Evolutionary conservation across 371 early-diverging fungal genomes (phyloP).

Genomic region (Choanephora cucurbitarum): DNA sequence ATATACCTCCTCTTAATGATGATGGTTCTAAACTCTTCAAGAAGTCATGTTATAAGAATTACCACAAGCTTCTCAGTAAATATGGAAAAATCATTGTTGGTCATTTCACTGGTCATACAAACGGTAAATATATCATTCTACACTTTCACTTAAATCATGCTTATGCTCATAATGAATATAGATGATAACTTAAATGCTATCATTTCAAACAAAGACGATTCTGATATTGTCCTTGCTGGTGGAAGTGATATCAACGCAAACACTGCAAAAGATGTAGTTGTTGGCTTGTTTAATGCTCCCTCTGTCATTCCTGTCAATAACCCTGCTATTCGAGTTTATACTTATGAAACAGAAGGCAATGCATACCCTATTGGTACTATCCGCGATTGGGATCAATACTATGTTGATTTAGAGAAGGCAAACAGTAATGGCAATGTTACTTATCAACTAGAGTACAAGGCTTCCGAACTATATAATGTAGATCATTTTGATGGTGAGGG

Average conservation of each 20-base stretch:
- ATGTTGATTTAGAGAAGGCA: conserved; percentile 44
- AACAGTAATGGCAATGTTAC: conserved; percentile 30
- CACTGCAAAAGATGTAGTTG: conserved; percentile 10
- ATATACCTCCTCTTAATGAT: conserved; percentile 54
- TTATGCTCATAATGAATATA: too few relatives aligned
- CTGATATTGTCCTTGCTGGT: conserved; percentile 9
- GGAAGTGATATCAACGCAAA: neutral
- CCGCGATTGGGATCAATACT: conserved; percentile 57
- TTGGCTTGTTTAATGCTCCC: conserved; percentile 50
- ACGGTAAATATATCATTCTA: conserved; percentile 18
- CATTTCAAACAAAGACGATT: conserved; percentile 2
- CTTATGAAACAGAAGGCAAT: conserved; percentile 30
- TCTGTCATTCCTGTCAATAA: conserved; percentile 55
- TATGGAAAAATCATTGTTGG: conserved; percentile 45
- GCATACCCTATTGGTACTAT: conserved; percentile 34
- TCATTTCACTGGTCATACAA: conserved; percentile 59
- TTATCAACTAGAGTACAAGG: conserved; percentile 50
- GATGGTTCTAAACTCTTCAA: conserved; percentile 25
- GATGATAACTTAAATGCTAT: conserved; percentile 28
- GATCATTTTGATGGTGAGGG: conserved; percentile 31
- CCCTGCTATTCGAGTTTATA: conserved; percentile 56
- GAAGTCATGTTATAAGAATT: conserved; percentile 35
- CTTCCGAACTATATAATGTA: conserved; percentile 43
- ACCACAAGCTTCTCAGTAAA: conserved; percentile 44
- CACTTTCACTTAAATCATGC: neutral